Evolutionary conservation across 169 alveolate species (phyloP), one percentile per base, ranked within the genome.

Genomic region (Plasmodium relictum): DNA sequence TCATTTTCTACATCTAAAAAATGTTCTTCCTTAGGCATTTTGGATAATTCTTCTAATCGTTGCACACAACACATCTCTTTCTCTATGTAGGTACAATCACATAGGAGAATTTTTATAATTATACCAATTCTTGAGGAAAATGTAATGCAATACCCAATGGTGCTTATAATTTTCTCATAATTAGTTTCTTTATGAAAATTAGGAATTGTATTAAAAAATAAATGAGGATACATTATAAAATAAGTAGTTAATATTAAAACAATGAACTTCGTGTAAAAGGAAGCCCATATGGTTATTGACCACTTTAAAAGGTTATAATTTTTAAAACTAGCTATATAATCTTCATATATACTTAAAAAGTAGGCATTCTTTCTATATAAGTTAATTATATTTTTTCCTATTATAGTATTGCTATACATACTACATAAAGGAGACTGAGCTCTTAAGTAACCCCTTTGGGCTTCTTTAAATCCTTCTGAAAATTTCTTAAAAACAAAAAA

Each of bases 11-110:
- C 52, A 48, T 76, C 66, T 48, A 76, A 61, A 52, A 8, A 5
- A 14, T 39, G 10, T 20, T 62, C 37, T 50, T 65, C 73, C 44
- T 66, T n/a, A 58, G 52, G 8, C 45, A 66, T 48, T 68, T 80
- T 52, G 10, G 80, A 16, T 22, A 65, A 80, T 44, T 80, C 90
- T 62, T 80, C 80, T 66, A 80, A 44, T 42, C 83, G 65, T 42
- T 80, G 83, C 20, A 80, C 80, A 68, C 73, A 66, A 18, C 95
- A 92, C 93, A 92, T 92, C 48, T 92, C 93, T 45, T 92, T 92
- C 20, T 80, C 90, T 62, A 80, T 61, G 41, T 22, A 56, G 22
- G 83, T 65, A 45, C 50, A 80, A 66, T 80, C 83, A 56, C 65
- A 80, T 22, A 80, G 39, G 20, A 80, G 16, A 45, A 52, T 66